Evolutionary conservation across 169 alveolate genomes (phyloP).

Genomic region (Pseudocohnilembus persalinus): DNA sequence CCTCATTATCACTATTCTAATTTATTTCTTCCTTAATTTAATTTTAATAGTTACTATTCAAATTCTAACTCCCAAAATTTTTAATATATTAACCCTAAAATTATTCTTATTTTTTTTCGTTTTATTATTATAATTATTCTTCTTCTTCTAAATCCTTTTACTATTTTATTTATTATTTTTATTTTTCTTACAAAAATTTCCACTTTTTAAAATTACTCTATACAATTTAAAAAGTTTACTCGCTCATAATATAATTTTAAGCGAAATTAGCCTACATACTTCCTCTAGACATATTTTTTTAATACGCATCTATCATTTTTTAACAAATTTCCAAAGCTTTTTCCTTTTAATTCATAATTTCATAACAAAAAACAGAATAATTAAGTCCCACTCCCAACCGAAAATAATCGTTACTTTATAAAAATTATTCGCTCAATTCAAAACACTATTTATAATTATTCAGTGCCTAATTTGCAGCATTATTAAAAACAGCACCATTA

Average conservation of each 20-base stretch:
- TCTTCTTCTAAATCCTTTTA: no score
- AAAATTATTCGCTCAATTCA: conserved; percentile 58
- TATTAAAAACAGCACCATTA: conserved; percentile 55
- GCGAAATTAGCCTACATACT: conserved; percentile 75
- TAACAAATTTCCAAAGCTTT: no score
- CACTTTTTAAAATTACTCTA: conserved; percentile 68
- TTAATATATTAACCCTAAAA: no score
- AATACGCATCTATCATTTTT: no score
- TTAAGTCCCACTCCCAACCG: conserved; percentile 83
- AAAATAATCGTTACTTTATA: conserved; percentile 76
- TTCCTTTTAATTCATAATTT: conserved; percentile 66
- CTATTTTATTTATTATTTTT: no score
- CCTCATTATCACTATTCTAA: no score
- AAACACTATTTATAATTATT: conserved; percentile 76
- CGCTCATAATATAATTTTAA: conserved; percentile 71
- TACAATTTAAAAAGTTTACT: conserved; percentile 65
- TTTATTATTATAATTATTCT: no score
- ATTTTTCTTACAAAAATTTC: not conserved
- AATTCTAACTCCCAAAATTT: no score
- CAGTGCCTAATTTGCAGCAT: conserved; percentile 71
- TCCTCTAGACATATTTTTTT: conserved; percentile 78
- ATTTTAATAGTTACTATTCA: no score
- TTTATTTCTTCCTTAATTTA: no score
- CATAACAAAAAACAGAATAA: conserved; percentile 87
- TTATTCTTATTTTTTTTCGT: no score